Evolutionary conservation across 148 eudicot species (phyloP).

Genomic region (Polygonum maritimum): DNA sequence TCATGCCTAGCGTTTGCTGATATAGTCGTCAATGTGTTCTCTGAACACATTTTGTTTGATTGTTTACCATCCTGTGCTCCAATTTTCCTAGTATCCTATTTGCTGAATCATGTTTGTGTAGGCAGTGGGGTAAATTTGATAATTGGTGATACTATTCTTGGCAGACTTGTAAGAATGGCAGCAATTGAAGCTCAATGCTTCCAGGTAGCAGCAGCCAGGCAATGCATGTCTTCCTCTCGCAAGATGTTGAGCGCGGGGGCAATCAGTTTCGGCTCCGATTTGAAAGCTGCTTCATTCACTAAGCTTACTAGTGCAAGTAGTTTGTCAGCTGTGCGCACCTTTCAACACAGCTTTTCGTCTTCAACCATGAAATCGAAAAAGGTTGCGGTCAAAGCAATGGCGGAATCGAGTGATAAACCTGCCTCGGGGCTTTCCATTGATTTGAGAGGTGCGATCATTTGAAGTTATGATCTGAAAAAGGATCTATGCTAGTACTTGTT

Average conservation of each 20-base stretch:
- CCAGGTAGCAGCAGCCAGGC: slow-evolving; percentile 48
- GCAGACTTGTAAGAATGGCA: slow-evolving; percentile 41
- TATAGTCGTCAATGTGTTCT: background rate
- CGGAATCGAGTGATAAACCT: slow-evolving; percentile 57
- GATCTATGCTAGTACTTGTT: background rate
- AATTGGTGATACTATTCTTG: background rate
- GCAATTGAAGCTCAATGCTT: slow-evolving; percentile 55
- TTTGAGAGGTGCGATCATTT: slow-evolving; percentile 50
- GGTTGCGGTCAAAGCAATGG: slow-evolving; percentile 52
- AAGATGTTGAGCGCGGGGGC: slow-evolving; percentile 33
- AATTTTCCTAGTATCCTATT: background rate
- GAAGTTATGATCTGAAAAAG: background rate
- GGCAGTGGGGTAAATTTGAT: background rate
- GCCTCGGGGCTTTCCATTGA: slow-evolving; percentile 54
- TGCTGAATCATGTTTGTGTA: background rate
- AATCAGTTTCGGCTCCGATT: slow-evolving; percentile 23
- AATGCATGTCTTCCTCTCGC: slow-evolving; percentile 33
- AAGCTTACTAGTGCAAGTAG: slow-evolving; percentile 45
- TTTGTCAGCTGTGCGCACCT: slow-evolving; percentile 31
- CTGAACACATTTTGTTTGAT: background rate
- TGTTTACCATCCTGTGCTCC: background rate
- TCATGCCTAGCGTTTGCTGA: background rate
- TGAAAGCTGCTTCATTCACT: slow-evolving; percentile 30
- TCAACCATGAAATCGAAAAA: slow-evolving; percentile 27
- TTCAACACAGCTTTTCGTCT: slow-evolving; percentile 34